Conservation (phyloP, 805 yeast genomes). For the Spencermartinsiella europaea region DNA sequence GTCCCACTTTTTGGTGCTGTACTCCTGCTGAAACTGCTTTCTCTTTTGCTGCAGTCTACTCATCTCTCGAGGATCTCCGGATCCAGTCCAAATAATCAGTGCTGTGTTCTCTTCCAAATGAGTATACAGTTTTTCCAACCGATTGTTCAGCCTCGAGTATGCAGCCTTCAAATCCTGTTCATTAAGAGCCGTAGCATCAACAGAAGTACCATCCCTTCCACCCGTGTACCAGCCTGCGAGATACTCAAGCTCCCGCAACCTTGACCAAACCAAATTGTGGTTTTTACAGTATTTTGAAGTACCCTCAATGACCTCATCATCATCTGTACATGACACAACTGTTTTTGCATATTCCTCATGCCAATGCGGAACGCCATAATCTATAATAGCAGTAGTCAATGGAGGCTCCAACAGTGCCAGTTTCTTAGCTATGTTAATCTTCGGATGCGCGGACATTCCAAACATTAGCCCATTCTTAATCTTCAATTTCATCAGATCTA, state of each 20-base stretch:
- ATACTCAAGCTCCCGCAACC: slow-evolving; percentile 55
- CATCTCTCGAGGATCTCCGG: slow-evolving; percentile 51
- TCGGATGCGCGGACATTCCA: slow-evolving; percentile 41
- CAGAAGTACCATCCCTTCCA: slow-evolving; percentile 12
- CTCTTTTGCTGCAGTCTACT: slow-evolving; percentile 41
- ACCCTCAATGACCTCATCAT: slow-evolving; percentile 51
- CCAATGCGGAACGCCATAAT: slow-evolving; percentile 32
- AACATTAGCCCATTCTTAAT: slow-evolving; percentile 58
- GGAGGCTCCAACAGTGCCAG: slow-evolving; percentile 9
- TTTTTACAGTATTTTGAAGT: slow-evolving; percentile 35
- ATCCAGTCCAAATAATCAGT: slow-evolving; percentile 56
- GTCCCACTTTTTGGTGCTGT: slow-evolving; percentile 40
- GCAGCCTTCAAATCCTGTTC: slow-evolving; percentile 18
- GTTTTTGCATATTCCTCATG: slow-evolving; percentile 31
- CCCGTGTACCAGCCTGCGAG: slow-evolving; percentile 32
- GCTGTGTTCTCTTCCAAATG: slow-evolving; percentile 54
- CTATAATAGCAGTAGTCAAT: slow-evolving; percentile 32
- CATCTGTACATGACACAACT: slow-evolving; percentile 46
- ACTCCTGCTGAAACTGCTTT: slow-evolving; percentile 40
- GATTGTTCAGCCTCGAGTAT: slow-evolving; percentile 36
- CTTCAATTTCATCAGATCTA: slow-evolving; percentile 69
- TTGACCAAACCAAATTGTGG: slow-evolving; percentile 48
- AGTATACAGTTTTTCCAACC: slow-evolving; percentile 47
- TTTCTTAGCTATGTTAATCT: slow-evolving; percentile 13
- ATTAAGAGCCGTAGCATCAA: slow-evolving; percentile 2